Conservation (phyloP, 75 land plant species). For the Pinus taeda region DNA sequence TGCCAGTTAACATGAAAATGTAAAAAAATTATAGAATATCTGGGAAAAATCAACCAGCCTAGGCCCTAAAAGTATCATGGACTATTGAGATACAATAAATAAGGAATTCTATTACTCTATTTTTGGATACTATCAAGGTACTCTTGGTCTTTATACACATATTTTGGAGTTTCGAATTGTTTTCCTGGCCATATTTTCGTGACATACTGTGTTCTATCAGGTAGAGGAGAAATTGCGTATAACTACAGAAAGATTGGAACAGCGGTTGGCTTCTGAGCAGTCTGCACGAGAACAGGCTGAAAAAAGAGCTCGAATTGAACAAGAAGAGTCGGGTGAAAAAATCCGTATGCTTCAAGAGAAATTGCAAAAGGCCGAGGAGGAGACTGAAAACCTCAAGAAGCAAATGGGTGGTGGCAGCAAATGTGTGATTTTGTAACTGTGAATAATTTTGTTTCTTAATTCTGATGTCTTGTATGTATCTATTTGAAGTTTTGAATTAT, state of each 20-base stretch:
- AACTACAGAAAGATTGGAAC: conserved; percentile 24
- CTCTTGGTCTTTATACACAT: background rate
- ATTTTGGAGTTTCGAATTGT: background rate
- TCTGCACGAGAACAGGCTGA: conserved; percentile 27
- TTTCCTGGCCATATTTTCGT: background rate
- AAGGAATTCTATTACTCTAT: too few species aligned
- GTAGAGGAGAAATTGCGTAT: conserved; percentile 26
- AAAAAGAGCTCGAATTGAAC: conserved; percentile 14
- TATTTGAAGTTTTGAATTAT: background rate
- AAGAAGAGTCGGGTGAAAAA: conserved; percentile 14
- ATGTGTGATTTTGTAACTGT: conserved; percentile 1
- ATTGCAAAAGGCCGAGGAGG: conserved; percentile 16
- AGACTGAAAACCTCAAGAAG: conserved; percentile 22
- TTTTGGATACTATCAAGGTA: background rate
- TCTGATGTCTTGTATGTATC: background rate
- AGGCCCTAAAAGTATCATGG: background rate
- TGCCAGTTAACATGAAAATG: too few species aligned
- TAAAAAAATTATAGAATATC: background rate
- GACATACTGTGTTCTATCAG: conserved; percentile 2
- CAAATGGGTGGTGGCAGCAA: conserved; percentile 11
- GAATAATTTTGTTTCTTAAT: background rate
- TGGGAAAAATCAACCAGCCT: background rate
- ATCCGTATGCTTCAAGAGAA: conserved; percentile 17
- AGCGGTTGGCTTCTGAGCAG: conserved; percentile 29
- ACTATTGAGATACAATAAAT: too few species aligned